Evolutionary conservation across 2,329 filamentous ascomycete genomes (phyloP), one percentile per base, ranked within the genome.

Genomic region (Aspergillus fumigatiaffinis): DNA sequence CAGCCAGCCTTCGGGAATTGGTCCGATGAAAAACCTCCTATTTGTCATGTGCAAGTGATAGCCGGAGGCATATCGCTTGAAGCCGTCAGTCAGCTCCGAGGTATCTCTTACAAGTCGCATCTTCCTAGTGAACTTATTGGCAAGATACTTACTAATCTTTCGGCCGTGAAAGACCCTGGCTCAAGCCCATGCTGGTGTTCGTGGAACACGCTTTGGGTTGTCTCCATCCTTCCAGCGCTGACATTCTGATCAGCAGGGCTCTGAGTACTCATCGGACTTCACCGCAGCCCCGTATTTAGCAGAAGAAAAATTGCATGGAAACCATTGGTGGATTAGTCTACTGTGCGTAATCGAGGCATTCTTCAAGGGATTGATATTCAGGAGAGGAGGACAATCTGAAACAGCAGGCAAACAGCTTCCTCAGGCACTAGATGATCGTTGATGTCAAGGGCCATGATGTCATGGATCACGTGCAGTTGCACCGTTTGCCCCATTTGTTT

Each of bases 1-100:
- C 54, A 87, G 77, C 85, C 85, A 88, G 56, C 83, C 84, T 64
- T 84, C 82, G 48, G 85, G 85, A 38, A 87, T 84, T 38, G 85
- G 85, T 0, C 85, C 85, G 57, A 88, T 85, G 72, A 88, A 88
- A 72, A 82, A 82, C 54, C 85, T 82, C 54, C 82, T 79, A 52
- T 79, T 83, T 6, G 85, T 87, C 63, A 85, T 74, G 71, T 87
- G 80, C 44, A 88, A 72, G 66, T 88, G 85, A 58, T 83, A 79
- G 25, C 84, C 79, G 47, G 82, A 84, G 51, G 84, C 82, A 78
- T 88, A 83, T 74, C 83, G 80, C 82, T 80, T 67, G 62, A 12
- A 32, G 10, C 20, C 14, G 47, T 46, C 25, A 56, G 48, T 29
- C 53, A 42, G 49, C 42, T 6, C n/a, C 5, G 47, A 12, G 10